Conservation (phyloP, 352 stramenopile species). For the Phytophthora pini region DNA sequence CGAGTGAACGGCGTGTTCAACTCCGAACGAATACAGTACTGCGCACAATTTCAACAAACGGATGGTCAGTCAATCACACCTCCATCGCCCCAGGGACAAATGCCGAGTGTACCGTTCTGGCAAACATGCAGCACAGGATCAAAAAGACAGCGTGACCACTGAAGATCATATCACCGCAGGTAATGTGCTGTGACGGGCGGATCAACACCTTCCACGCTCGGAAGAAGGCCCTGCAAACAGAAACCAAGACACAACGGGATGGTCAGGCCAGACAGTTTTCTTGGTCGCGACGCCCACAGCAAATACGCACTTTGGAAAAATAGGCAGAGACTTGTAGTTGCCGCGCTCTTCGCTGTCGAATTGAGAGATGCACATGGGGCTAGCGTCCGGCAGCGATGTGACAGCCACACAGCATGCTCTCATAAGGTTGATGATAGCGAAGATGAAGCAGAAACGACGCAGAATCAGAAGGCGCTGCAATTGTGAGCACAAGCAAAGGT, state of each 20-base stretch:
- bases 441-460: slow-evolving; percentile 85
- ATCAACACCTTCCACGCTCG: slow-evolving; percentile 87
- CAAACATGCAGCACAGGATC: slow-evolving; percentile 83
- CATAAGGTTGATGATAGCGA: slow-evolving; percentile 88
- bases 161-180: slow-evolving; percentile 91
- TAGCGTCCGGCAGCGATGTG: slow-evolving; percentile 87
- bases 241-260: background rate
- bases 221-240: slow-evolving; percentile 62
- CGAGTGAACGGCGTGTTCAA: slow-evolving; percentile 89
- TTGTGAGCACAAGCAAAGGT: background rate
- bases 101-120: slow-evolving; percentile 61
- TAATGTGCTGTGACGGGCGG: slow-evolving; percentile 86
- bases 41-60: slow-evolving; percentile 17
- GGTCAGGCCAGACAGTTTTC: background rate
- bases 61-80: slow-evolving; percentile 6
- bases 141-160: slow-evolving; percentile 89
- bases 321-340: slow-evolving; percentile 83
- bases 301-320: slow-evolving; percentile 82
- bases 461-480: slow-evolving; percentile 80
- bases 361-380: slow-evolving; percentile 88
- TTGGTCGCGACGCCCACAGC: background rate
- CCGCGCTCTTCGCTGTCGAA: slow-evolving; percentile 65
- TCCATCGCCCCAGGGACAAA: background rate
- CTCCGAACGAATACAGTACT: slow-evolving; percentile 83
- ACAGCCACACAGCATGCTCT: slow-evolving; percentile 86